Evolutionary conservation across 2,329 filamentous ascomycete genomes (phyloP).

Genomic region (Epichloe coenophiala): DNA sequence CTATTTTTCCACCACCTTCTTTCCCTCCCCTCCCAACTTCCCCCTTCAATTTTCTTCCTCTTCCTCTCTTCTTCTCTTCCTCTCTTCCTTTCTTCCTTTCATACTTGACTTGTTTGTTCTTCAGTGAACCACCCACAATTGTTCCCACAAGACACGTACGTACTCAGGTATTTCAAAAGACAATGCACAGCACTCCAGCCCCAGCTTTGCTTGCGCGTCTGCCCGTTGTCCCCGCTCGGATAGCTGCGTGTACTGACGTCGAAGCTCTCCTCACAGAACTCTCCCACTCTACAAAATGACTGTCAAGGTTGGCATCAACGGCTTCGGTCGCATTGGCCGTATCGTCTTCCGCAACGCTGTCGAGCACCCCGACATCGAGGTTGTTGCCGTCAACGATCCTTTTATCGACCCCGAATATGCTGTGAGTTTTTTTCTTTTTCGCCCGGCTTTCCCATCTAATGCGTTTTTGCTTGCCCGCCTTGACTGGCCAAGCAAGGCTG

Average conservation of each 20-base stretch:
- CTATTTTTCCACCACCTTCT: conserved; percentile 3
- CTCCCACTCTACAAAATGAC: conserved; percentile 21
- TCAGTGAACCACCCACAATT: conserved; percentile 2
- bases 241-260: conserved; percentile 1
- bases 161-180: conserved; percentile 1
- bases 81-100: neutral
- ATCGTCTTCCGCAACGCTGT: conserved; percentile 98
- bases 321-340: conserved; percentile 98
- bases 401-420: conserved; percentile 98
- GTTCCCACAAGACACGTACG: conserved; percentile 1
- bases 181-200: neutral
- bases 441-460: neutral
- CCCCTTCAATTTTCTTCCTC: neutral
- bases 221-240: neutral
- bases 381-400: conserved; percentile 97
- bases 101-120: neutral
- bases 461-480: neutral
- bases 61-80: neutral
- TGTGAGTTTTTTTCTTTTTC: conserved; percentile 46
- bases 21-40: neutral
- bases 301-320: conserved; percentile 92
- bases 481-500: neutral
- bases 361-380: conserved; percentile 76
- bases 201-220: neutral
- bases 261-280: conserved; percentile 2